Percentiles rank a stretch among this genome's conserved stretches.
Evolutionary conservation across 768 basidiomycete genomes (phyloP).

Genomic region (Imleria badia): DNA sequence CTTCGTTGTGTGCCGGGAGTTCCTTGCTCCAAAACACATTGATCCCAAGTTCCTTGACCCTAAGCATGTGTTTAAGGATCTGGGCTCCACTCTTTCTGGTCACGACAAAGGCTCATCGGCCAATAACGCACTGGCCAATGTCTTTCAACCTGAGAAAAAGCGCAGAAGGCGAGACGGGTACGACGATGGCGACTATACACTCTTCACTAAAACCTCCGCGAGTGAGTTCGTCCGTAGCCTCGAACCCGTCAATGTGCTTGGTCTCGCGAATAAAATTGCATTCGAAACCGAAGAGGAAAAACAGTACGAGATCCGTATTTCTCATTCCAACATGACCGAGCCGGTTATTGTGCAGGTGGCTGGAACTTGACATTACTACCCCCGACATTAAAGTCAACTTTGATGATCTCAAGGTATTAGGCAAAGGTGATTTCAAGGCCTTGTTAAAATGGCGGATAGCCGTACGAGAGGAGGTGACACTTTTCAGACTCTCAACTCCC

Average conservation of each 20-base stretch:
- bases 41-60: constrained; percentile 98
- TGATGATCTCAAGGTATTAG: constrained; percentile 92
- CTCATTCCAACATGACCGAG: neutral
- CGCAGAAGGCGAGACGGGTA: constrained; percentile 92
- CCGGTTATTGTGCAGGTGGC: constrained; percentile 54
- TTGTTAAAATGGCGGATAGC: constrained; percentile 89
- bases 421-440: constrained; percentile 95
- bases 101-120: constrained; percentile 54
- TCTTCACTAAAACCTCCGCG: constrained; percentile 74
- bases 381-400: constrained; percentile 80
- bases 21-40: constrained; percentile 90
- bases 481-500: neutral
- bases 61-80: constrained; percentile 95
- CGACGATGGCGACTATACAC: constrained; percentile 88
- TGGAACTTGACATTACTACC: constrained; percentile 67
- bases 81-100: constrained; percentile 47
- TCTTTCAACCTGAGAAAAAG: constrained; percentile 98
- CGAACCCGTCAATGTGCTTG: constrained; percentile 81
- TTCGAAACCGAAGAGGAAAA: constrained; percentile 86
- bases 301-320: constrained; percentile 43
- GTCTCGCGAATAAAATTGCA: constrained; percentile 71
- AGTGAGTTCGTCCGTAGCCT: constrained; percentile 64
- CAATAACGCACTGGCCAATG: constrained; percentile 79
- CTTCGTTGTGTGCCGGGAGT: constrained; percentile 97
- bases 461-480: constrained; percentile 78